These are phyloP conservation scores for Iberis pinnata DNA, from an alignment of 345 rosid species.

Conservation along the genomic window DNA sequence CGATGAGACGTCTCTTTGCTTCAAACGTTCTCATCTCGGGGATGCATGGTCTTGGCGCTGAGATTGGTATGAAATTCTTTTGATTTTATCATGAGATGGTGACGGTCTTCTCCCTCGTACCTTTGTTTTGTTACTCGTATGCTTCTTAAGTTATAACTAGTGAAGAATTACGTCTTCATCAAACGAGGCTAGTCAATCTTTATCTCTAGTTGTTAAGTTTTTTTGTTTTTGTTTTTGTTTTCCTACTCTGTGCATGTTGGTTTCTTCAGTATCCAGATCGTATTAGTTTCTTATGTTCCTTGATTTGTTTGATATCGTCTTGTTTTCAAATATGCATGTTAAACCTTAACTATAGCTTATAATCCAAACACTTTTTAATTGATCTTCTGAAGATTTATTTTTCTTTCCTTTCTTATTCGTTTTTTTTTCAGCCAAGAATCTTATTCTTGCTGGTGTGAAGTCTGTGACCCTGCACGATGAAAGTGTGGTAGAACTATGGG, in stretches of 20 bases:
- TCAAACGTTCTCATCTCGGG: conserved; percentile 86
- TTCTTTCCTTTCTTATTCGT: background rate
- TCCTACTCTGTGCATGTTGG: background rate
- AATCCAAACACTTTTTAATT: no score
- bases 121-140: background rate
- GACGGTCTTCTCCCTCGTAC: background rate
- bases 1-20: conserved; percentile 93
- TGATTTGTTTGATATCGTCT: background rate
- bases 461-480: conserved; percentile 95
- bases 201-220: background rate
- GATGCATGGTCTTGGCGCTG: conserved; percentile 95
- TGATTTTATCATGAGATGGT: background rate
- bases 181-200: no score
- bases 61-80: conserved; percentile 55
- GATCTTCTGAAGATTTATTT: background rate
- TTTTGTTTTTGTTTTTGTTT: background rate
- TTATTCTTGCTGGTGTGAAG: conserved; percentile 94
- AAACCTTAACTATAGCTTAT: background rate
- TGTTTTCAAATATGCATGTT: no score
- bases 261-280: background rate
- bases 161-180: no score
- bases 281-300: background rate
- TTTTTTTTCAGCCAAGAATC: conserved; percentile 74
- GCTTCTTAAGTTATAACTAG: no score
- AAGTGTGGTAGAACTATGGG: conserved; percentile 78